These are phyloP conservation scores for Quercus ilex DNA, from an alignment of 306 rosid genomes.

Conservation along the genomic window DNA sequence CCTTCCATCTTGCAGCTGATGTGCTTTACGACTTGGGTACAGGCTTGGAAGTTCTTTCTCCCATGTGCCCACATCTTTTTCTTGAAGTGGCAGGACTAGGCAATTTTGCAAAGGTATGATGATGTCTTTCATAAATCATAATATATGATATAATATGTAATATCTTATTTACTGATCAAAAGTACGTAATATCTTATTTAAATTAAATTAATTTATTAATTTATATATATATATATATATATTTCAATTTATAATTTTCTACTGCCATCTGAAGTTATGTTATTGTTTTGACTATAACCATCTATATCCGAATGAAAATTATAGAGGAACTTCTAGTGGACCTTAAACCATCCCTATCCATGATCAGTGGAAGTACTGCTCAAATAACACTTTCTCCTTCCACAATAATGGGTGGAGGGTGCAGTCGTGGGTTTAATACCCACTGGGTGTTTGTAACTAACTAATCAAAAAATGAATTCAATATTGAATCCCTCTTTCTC, in stretches of 20 bases:
- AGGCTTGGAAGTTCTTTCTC: constrained; percentile 97
- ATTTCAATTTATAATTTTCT: background rate
- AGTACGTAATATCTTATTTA: too few species aligned
- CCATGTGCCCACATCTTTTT: constrained; percentile 92
- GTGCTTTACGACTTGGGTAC: constrained; percentile 82
- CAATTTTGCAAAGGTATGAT: constrained; percentile 77
- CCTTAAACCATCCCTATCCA: background rate
- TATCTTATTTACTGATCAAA: too few species aligned
- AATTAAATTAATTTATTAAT: background rate
- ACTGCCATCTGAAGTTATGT: background rate
- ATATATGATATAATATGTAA: too few species aligned
- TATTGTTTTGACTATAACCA: background rate
- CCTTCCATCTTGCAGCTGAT: constrained; percentile 69
- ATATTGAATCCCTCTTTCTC: constrained; percentile 6
- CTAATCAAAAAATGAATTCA: background rate
- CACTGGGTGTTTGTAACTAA: too few species aligned
- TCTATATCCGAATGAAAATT: background rate
- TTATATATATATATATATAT: background rate
- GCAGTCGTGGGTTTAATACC: too few species aligned
- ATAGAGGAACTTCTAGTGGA: background rate
- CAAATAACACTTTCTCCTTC: too few species aligned
- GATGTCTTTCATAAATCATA: background rate
- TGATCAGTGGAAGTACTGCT: background rate
- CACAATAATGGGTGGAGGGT: too few species aligned
- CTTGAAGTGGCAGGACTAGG: constrained; percentile 96